These are phyloP conservation scores for Erodium moschatum DNA, from an alignment of 441 rosid species.

Conservation along the genomic window DNA sequence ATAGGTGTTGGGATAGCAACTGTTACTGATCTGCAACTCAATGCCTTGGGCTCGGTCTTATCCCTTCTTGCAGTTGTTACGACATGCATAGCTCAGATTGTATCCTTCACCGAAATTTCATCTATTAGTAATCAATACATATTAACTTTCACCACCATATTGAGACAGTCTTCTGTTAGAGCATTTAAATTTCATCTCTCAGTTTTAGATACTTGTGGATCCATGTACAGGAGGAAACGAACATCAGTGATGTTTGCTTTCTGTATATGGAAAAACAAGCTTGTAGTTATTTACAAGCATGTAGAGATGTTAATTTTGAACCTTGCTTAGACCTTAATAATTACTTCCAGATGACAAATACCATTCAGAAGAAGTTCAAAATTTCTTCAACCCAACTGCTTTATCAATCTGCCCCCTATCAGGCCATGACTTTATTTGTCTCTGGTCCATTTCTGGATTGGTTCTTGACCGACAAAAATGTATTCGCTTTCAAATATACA, in stretches of 20 bases:
- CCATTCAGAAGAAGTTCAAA: conserved; percentile 82
- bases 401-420: conserved; percentile 93
- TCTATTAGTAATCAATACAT: background rate
- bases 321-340: conserved; percentile 7
- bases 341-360: conserved; percentile 66
- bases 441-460: conserved; percentile 88
- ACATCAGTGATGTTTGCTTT: background rate
- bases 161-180: background rate
- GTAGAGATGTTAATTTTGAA: conserved; percentile 14
- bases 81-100: conserved; percentile 94
- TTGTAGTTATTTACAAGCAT: background rate
- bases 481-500: conserved; percentile 76
- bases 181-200: conserved; percentile 1
- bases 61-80: conserved; percentile 77
- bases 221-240: too few relatives aligned
- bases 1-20: conserved; percentile 91
- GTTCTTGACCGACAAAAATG: conserved; percentile 65
- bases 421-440: conserved; percentile 81
- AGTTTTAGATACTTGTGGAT: too few relatives aligned
- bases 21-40: conserved; percentile 94
- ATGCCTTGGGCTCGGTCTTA: conserved; percentile 59
- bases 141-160: background rate
- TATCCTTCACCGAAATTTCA: conserved; percentile 34
- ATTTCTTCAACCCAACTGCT: conserved; percentile 90
- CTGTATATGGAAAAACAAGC: background rate